These are phyloP conservation scores for Purshia tridentata DNA, from an alignment of 306 rosid genomes.

Conservation along the genomic window DNA sequence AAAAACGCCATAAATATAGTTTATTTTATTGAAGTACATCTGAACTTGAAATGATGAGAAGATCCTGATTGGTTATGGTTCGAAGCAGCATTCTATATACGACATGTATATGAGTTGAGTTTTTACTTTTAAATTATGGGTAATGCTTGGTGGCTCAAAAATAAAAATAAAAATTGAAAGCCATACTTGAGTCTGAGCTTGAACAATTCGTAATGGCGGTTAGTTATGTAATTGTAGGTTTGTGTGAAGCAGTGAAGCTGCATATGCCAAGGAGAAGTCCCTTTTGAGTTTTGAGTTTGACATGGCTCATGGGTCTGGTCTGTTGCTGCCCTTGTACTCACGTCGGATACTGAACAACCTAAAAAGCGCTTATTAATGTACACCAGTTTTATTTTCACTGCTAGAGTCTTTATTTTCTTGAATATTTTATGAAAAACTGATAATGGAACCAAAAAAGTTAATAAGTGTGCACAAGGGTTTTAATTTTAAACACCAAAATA, in stretches of 20 bases:
- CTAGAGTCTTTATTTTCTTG: too few relatives aligned
- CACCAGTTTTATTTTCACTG: background rate
- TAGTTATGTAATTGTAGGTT: background rate
- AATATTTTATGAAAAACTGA: background rate
- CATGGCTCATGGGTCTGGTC: constrained; percentile 14
- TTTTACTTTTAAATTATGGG: background rate
- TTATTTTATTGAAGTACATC: too few relatives aligned
- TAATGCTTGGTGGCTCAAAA: background rate
- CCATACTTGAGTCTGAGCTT: background rate
- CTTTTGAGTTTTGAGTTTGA: background rate
- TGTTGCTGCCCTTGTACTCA: constrained; percentile 16
- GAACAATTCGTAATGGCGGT: background rate
- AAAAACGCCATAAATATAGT: too few relatives aligned
- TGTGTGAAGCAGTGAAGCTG: background rate
- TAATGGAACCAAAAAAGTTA: background rate
- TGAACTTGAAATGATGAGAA: too few relatives aligned
- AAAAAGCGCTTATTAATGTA: background rate
- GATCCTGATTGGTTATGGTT: too few relatives aligned
- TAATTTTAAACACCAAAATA: background rate
- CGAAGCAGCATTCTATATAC: too few relatives aligned
- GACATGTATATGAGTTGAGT: background rate
- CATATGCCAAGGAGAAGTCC: background rate
- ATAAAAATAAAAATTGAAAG: background rate
- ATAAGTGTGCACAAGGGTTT: background rate
- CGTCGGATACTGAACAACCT: background rate